Base-by-base conservation (phyloP, 495 filamentous ascomycete species). In the Annulohypoxylon bovei region DNA sequence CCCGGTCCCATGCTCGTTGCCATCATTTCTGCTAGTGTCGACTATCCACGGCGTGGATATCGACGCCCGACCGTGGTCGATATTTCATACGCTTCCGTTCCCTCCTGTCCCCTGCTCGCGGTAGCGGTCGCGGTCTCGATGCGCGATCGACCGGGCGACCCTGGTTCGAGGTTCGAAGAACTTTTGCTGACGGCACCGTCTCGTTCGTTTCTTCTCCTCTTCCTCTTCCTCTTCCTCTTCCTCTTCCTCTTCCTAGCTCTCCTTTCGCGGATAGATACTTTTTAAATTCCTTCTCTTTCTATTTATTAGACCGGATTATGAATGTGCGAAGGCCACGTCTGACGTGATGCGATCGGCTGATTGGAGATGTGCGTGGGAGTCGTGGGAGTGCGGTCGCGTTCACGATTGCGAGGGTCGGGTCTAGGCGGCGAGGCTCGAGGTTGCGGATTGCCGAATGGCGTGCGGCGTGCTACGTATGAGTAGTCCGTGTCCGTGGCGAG, bases 1-100 rank as follows among this genome's bases (percentile, higher is more conserved):
- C 76, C 81, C 77, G 89, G 89, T 74, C 85, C 84, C 83, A 93
- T 89, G 82, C 87, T 90, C 27, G 46, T 23, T 75, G 88, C 87
- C 88, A 91, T 91, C 87, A 87, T 87, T 71, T 81, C 80, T 77
- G 40, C 55, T 49, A 65, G 39, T 76, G 81, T 77, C 82, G 79
- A 82, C 60, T 79, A 84, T 78, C 82, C 83, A 84, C 83, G 50
- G 65, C 76, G 82, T 82, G 82, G 82, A 84, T 81, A 80, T 81
- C 81, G 81, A 84, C 81, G 61, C 62, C 62, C 25, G 54, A 47
- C 62, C 56, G 61, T 70, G 59, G 60, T 71, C 72, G 69, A 67
- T 81, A 80, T 84, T 75, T 80, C 83, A 84, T 84, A 74, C 81
- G 80, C 80, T 73, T 72, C 37, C 16, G 12, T 25, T 39, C 22